phyloP scores from a whole-genome alignment of 78 protist species.

The Chrysochromulina parva region DNA sequence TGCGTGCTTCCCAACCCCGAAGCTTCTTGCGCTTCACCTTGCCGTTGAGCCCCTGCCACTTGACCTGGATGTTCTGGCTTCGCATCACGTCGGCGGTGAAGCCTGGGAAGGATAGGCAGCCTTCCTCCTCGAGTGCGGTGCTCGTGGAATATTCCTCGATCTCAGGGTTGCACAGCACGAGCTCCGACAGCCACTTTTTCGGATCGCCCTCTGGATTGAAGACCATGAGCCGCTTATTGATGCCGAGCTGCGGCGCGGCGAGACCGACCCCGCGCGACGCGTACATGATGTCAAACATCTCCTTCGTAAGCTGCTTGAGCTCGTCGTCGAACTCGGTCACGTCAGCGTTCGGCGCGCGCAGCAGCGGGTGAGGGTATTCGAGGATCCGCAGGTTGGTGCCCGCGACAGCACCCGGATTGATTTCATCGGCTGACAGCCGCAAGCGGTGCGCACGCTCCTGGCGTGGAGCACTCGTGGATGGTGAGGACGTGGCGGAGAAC shows the following conservation, averaged over 20 bases:
- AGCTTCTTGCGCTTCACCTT: neutral
- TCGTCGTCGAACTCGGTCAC: constrained; percentile 10
- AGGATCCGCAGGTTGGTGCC: neutral
- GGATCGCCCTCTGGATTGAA: constrained; percentile 8
- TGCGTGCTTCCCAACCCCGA: constrained; percentile 26
- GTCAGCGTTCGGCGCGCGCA: constrained; percentile 1
- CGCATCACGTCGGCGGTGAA: neutral
- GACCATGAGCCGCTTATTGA: neutral
- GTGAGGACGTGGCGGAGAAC: too few relatives aligned
- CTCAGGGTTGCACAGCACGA: neutral
- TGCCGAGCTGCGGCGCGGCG: constrained; percentile 7
- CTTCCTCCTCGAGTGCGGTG: neutral
- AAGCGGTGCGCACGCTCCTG: too few relatives aligned
- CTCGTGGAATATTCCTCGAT: neutral
- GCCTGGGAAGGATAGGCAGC: constrained; percentile 30
- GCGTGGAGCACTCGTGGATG: too few relatives aligned
- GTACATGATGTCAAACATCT: constrained; percentile 12
- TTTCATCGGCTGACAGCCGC: neutral
- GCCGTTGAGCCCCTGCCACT: constrained; percentile 5
- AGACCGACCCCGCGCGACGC: constrained; percentile 15
- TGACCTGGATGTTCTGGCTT: constrained; percentile 17
- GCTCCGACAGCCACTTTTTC: neutral
- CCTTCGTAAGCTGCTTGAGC: neutral
- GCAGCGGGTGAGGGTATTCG: constrained; percentile 9
- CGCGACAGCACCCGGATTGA: neutral